Percentiles rank a stretch among this genome's conserved stretches.
Evolutionary conservation across 176 grass and related monocot genomes (phyloP).

Genomic region (Musa acuminata): DNA sequence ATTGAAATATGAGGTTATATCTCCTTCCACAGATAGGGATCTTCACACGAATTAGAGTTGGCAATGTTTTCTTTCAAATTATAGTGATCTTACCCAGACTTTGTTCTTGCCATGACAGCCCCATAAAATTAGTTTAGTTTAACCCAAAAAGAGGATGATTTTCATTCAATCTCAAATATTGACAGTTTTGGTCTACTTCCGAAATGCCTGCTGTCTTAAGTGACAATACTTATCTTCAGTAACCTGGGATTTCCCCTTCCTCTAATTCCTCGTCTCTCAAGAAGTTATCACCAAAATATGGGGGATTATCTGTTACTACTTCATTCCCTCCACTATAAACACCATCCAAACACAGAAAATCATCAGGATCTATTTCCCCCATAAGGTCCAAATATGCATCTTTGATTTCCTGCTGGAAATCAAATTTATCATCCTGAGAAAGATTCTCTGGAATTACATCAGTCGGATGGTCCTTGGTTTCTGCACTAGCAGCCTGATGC

Average conservation of each 20-base stretch:
- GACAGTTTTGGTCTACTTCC: background rate
- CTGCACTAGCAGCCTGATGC: background rate
- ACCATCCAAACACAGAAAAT: conserved; percentile 59
- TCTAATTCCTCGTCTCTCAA: conserved; percentile 36
- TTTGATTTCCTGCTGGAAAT: conserved; percentile 59
- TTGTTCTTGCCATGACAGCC: no score
- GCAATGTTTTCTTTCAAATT: no score
- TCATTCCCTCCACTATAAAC: conserved; percentile 19
- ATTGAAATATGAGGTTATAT: no score
- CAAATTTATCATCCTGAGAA: conserved; percentile 26
- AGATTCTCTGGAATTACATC: conserved; percentile 1
- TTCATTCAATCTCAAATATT: no score
- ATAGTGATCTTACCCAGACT: no score
- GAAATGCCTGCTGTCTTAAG: no score
- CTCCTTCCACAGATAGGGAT: no score
- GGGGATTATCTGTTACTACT: background rate
- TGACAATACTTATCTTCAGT: background rate
- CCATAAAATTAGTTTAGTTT: no score
- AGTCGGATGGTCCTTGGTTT: background rate
- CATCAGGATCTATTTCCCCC: conserved; percentile 56
- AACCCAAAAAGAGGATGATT: no score
- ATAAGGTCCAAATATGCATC: conserved; percentile 51
- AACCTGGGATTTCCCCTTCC: conserved; percentile 67
- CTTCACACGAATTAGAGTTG: no score
- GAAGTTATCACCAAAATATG: background rate